Base-by-base conservation (phyloP, 2,329 filamentous ascomycete genomes). In the Dendrostoma leiphaemia region DNA sequence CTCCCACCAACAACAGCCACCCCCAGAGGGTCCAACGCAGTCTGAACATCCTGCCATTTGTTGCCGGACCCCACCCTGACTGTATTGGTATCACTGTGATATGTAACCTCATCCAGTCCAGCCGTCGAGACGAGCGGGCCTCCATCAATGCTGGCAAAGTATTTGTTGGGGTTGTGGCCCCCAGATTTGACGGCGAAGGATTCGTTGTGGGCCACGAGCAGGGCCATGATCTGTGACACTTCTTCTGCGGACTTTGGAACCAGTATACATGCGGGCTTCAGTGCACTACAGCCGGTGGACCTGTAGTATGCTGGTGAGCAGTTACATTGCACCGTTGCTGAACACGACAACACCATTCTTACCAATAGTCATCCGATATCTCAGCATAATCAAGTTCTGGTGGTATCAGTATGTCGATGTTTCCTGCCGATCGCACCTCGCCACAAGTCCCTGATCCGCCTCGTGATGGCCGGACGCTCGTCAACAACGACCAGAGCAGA, bases 111-210 rank as follows among this genome's bases (percentile, higher is more conserved):
- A 45, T 79, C 66, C 15, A 77, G 70, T 3, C 72, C 66, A 54
- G 67, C 69, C 10, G 80, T 71, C 15, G 79, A 79, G 57, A 85
- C 75, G 5, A 79, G 64, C 1, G 79, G 68, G 0, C 78, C 79
- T 2, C 67, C 73, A 13, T 74, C 64, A 44, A 79, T 75, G 59
- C 75, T 84, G 2, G 80, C 74, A 35, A 75, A 77, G 57, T 76
- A 76, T 17, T 77, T 71, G 61, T 82, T 82, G 4, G 80, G 76
- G 53, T 78, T 80, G 65, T 85, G 81, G 1, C 82, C 82, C 26
- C 81, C 82, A 7, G 77, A 78, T 60, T 81, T 79, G 60, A 82
- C 66, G 6, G 81, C 80, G 59, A 85, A 85, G 3, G 64, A 24
- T n/a, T 54, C 51, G 7, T 54, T 54, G 15, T 50, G 49, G 21